Evolutionary conservation across 2,329 filamentous ascomycete genomes (phyloP).

Genomic region (Ophiostoma angusticollis): DNA sequence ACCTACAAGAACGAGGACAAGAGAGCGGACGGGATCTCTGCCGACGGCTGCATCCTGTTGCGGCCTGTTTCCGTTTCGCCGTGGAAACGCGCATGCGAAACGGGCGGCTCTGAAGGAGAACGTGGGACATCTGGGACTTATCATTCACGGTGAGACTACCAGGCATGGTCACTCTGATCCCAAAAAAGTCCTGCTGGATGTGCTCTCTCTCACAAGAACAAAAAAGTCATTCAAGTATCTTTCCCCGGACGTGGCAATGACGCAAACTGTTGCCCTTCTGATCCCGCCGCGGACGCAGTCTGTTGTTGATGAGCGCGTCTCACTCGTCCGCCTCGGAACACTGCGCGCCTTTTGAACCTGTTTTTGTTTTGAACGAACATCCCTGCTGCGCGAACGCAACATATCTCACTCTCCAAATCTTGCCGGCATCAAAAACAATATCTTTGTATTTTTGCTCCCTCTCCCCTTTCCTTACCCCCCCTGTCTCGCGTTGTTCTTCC

Average conservation of each 20-base stretch:
- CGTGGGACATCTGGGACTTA: slow-evolving; percentile 3
- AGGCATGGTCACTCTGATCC: slow-evolving; percentile 31
- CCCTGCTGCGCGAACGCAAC: background rate
- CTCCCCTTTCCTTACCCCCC: slow-evolving; percentile 21
- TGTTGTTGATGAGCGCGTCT: slow-evolving; percentile 1
- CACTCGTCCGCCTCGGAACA: slow-evolving; percentile 1
- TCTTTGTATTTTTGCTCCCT: slow-evolving; percentile 50
- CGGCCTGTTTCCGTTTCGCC: no score
- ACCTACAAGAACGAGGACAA: slow-evolving; percentile 19
- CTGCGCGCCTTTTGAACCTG: slow-evolving; percentile 2
- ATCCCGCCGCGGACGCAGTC: background rate
- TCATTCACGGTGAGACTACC: slow-evolving; percentile 55
- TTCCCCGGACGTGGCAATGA: slow-evolving; percentile 1
- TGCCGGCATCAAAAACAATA: slow-evolving; percentile 5
- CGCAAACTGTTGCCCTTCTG: background rate
- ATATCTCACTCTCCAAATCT: slow-evolving; percentile 3
- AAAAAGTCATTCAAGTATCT: slow-evolving; percentile 9
- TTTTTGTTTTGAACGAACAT: slow-evolving; percentile 6
- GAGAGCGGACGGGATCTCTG: no score
- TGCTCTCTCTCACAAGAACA: slow-evolving; percentile 46
- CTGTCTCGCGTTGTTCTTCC: background rate
- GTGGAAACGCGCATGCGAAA: background rate
- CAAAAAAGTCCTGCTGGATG: slow-evolving; percentile 35
- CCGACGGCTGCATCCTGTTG: no score
- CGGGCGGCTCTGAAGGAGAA: background rate